Evolutionary conservation across 2,329 filamentous ascomycete genomes (phyloP).

Genomic region (Colletotrichum costaricense): DNA sequence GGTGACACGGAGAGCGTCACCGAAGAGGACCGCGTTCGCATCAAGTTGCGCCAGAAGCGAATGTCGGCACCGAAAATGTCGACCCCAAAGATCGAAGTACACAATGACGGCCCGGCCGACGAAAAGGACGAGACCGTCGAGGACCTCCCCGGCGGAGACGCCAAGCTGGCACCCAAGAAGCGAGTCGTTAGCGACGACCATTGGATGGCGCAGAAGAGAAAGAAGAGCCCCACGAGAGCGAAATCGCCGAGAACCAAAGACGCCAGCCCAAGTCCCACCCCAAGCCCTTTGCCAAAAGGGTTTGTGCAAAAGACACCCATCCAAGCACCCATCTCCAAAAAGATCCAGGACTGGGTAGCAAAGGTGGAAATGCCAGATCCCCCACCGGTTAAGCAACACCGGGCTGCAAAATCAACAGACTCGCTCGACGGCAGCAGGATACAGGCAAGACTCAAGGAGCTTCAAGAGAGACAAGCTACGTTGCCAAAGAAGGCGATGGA

Average conservation of each 20-base stretch:
- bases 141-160: slow-evolving; percentile 41
- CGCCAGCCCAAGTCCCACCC: slow-evolving; percentile 43
- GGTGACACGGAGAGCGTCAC: slow-evolving; percentile 71
- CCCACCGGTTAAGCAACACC: slow-evolving; percentile 47
- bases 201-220: slow-evolving; percentile 76
- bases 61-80: slow-evolving; percentile 52
- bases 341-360: slow-evolving; percentile 72
- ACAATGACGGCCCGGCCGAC: slow-evolving; percentile 44
- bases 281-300: slow-evolving; percentile 65
- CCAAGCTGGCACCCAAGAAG: slow-evolving; percentile 81
- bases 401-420: slow-evolving; percentile 49
- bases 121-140: slow-evolving; percentile 39
- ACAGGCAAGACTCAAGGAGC: slow-evolving; percentile 37
- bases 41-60: slow-evolving; percentile 62
- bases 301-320: slow-evolving; percentile 64
- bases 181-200: slow-evolving; percentile 93
- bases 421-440: slow-evolving; percentile 43
- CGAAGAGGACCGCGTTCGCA: slow-evolving; percentile 69
- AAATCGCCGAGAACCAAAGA: slow-evolving; percentile 46
- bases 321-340: slow-evolving; percentile 67
- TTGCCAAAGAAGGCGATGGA: slow-evolving; percentile 38
- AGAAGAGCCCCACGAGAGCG: slow-evolving; percentile 56
- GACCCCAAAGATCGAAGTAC: slow-evolving; percentile 44
- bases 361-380: slow-evolving; percentile 63
- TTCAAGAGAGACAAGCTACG: slow-evolving; percentile 22